Base-by-base conservation (phyloP, 352 stramenopile genomes). In the Globisporangium uncinulatum region DNA sequence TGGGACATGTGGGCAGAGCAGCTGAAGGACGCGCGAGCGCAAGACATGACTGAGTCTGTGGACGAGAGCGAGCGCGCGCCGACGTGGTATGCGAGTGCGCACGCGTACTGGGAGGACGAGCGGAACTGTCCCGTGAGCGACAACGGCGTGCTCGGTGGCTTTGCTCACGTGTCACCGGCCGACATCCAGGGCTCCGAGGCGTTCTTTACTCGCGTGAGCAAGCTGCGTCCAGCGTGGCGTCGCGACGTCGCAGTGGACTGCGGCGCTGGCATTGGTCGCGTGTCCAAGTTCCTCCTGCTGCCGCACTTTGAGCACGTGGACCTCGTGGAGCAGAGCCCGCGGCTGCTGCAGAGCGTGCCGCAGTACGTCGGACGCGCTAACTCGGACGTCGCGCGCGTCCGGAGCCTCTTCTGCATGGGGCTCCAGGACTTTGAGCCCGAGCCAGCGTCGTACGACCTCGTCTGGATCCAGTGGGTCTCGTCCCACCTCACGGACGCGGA, bases 391-490 rank as follows among this genome's bases (percentile, higher is more conserved):
- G 49, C n/a, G 37, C 65, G 54, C 62, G 73, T 94, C 20, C 63
- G 88, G 34, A 89, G 91, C 57, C 83, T 89, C 21, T 91, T 95
- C 65, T 98, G 91, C 66, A 83, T 90, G 56, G 94, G 90, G 7
- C 71, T 99, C 63, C 93, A 98, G 63, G 86, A 97, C 44, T 97
- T 97, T 60, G 66, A 87, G 11, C 88, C 89, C 3, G 39, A 54
- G 13, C 31, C 68, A 32, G 64, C 59, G 7, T 87, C 65, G 41
- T 98, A 98, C 76, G 89, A 98, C 71, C 76, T 98, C 51, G 92
- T 99, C 61, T 99, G 96, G 94, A 88, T 98, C 61, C 96, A 99
- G 72, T 99, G 96, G 96, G 90, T 97, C 46, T 80, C 97, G 15
- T 86, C 89, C 37, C 96, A 99, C 71, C 71, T 99, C 36, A 98